A percentile compares a stretch with the other conserved stretches of the same genome.
Evolutionary conservation across 108 stramenopile species (phyloP).

Genomic region (Epipyxis sp.): DNA sequence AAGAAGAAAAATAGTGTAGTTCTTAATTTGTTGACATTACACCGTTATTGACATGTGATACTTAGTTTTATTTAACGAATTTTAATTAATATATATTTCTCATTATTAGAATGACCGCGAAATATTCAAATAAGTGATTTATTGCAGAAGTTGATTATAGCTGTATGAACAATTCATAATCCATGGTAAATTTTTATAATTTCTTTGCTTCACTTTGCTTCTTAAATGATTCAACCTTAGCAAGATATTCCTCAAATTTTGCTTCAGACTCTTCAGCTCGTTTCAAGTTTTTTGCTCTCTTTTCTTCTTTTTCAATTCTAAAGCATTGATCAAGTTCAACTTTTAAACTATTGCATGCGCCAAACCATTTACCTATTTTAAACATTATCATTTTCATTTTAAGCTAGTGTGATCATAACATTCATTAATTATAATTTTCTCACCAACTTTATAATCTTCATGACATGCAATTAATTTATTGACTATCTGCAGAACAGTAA

Average conservation of each 20-base stretch:
- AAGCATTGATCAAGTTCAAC: conserved; percentile 69
- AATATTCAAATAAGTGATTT: too few species aligned
- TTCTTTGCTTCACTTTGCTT: too few species aligned
- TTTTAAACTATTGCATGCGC: conserved; percentile 80
- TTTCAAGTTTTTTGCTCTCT: conserved; percentile 51
- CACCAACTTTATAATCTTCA: conserved; percentile 53
- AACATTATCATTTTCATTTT: neutral
- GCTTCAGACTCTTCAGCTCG: conserved; percentile 20
- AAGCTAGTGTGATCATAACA: neutral
- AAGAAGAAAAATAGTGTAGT: too few species aligned
- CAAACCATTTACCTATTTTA: conserved; percentile 57
- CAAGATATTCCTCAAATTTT: conserved; percentile 16
- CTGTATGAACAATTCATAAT: too few species aligned
- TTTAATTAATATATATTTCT: too few species aligned
- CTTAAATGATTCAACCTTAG: too few species aligned
- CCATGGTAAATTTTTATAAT: too few species aligned
- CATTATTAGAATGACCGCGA: too few species aligned
- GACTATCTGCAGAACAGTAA: conserved; percentile 56
- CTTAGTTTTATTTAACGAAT: too few species aligned
- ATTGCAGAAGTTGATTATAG: too few species aligned
- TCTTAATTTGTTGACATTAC: too few species aligned
- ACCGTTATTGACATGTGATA: too few species aligned
- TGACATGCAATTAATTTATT: conserved; percentile 71
- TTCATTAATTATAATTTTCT: neutral
- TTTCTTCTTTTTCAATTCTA: conserved; percentile 69